Evolutionary conservation across 306 rosid genomes (phyloP), one percentile per base, ranked within the genome.

Genomic region (Castanea crenata): DNA sequence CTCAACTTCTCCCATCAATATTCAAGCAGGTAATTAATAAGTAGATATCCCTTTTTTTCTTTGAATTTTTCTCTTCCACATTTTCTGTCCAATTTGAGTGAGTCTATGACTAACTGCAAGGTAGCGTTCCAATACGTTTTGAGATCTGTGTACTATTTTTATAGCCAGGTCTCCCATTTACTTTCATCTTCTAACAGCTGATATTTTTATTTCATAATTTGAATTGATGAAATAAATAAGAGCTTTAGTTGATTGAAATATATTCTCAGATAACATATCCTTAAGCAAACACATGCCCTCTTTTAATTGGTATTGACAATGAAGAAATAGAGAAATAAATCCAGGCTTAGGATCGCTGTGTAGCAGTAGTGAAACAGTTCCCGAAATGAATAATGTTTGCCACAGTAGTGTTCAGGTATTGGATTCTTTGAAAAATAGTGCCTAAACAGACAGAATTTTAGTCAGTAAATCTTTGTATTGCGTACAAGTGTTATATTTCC

Each of bases 1-100:
- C 99, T 86, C 92, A 89, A 79, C 87, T 95, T 76, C 84, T 95
- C 67, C 99, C 99, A 69, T 91, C 92, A 68, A 95, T 95, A 84
- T 92, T 92, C 85, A 83, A 87, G 79, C 99, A 95, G 98, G 99
- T 92, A 84, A 82, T 56, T 86, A 76, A 69, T 54, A 65, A 79
- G 59, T 69, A 34, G 59, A 46, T 41, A 41, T 41, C 46, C 46
- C 46, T 23, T n/a, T 32, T 16, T 15, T 58, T 20, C 1, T 63
- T 23, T 41, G 46, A 38, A 38, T 38, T 38, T 38, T 8, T 38
- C 46, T 16, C n/a, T 46, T 73, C 41, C 70, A 12, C 4, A 3
- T 77, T 35, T 44, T 38, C 74, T 54, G 16, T 35, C 52, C 72
- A 8, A 68, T 52, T 68, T 19, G 29, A 34, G 25, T 34, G 52